Percentiles rank a stretch among this genome's conserved stretches.
Conservation (phyloP, 2,329 filamentous ascomycete genomes). For the Phialemoniopsis sp. region DNA sequence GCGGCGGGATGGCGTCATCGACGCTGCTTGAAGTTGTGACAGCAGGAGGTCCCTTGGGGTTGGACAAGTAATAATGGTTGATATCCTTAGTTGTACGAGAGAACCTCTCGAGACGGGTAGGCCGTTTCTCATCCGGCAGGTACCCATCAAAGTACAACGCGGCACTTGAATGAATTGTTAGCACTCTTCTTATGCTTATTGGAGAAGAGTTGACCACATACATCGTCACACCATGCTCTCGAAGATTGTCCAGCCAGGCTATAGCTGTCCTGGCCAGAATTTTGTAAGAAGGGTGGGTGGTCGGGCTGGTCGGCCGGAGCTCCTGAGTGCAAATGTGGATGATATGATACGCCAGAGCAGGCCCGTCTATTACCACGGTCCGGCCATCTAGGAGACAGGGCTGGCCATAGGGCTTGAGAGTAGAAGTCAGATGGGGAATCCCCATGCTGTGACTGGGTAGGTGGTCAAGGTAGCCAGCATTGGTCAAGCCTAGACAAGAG, state of each 20-base stretch:
- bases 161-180: constrained; percentile 36
- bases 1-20: constrained; percentile 12
- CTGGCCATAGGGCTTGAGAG: constrained; percentile 14
- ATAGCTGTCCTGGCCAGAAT: constrained; percentile 11
- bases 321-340: constrained; percentile 9
- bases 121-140: constrained; percentile 64
- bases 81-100: constrained; percentile 54
- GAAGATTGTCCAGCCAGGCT: constrained; percentile 13
- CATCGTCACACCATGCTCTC: constrained; percentile 8
- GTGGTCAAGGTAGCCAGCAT: too few species aligned
- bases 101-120: constrained; percentile 57
- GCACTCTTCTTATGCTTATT: constrained; percentile 8
- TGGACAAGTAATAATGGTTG: constrained; percentile 37
- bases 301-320: constrained; percentile 7
- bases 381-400: constrained; percentile 7
- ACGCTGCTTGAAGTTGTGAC: constrained; percentile 17
- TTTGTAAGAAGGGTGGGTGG: constrained; percentile 13
- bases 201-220: background rate
- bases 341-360: constrained; percentile 18
- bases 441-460: constrained; percentile 14
- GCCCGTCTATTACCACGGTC: constrained; percentile 17
- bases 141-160: constrained; percentile 84
- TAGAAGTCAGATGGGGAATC: constrained; percentile 14
- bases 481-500: too few species aligned
- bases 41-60: constrained; percentile 15